Evolutionary conservation across 768 basidiomycete species (phyloP).

Genomic region (Austroboletus eburneus): DNA sequence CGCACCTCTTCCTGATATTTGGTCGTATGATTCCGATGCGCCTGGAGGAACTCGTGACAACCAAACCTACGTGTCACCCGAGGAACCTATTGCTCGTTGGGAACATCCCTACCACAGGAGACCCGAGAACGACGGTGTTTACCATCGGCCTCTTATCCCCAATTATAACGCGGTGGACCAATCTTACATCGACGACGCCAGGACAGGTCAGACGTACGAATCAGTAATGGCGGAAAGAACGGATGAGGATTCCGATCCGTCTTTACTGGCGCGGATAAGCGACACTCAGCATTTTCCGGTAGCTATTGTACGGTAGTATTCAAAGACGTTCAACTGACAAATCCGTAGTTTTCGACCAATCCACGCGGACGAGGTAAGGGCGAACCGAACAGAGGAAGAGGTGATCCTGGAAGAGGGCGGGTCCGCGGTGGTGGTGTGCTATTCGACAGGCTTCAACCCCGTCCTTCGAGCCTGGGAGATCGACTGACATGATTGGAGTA

Average conservation of each 20-base stretch:
- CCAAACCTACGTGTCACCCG: neutral
- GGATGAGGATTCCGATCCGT: constrained; percentile 14
- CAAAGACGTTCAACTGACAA: neutral
- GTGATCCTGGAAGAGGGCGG: constrained; percentile 19
- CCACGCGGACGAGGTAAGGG: constrained; percentile 22
- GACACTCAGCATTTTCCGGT: constrained; percentile 20
- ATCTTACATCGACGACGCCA: constrained; percentile 2
- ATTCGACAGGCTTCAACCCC: constrained; percentile 13
- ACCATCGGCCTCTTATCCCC: constrained; percentile 5
- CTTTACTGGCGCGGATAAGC: constrained; percentile 24
- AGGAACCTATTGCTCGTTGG: constrained; percentile 1
- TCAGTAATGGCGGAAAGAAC: constrained; percentile 8
- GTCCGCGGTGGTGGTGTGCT: constrained; percentile 19
- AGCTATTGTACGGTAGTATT: neutral
- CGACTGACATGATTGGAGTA: constrained; percentile 15
- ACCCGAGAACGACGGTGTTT: constrained; percentile 12
- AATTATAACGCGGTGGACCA: constrained; percentile 2
- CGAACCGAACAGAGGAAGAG: constrained; percentile 16
- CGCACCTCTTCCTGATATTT: constrained; percentile 4
- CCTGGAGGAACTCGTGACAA: constrained; percentile 9
- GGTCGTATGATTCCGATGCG: constrained; percentile 5
- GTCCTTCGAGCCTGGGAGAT: constrained; percentile 15
- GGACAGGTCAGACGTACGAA: constrained; percentile 12
- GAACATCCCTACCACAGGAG: constrained; percentile 11
- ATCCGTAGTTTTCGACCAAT: constrained; percentile 10